A percentile compares a stretch with the other conserved stretches of the same genome.
Evolutionary conservation across 176 grass and related monocot species (phyloP).

Genomic region (Phyllostachys edulis): DNA sequence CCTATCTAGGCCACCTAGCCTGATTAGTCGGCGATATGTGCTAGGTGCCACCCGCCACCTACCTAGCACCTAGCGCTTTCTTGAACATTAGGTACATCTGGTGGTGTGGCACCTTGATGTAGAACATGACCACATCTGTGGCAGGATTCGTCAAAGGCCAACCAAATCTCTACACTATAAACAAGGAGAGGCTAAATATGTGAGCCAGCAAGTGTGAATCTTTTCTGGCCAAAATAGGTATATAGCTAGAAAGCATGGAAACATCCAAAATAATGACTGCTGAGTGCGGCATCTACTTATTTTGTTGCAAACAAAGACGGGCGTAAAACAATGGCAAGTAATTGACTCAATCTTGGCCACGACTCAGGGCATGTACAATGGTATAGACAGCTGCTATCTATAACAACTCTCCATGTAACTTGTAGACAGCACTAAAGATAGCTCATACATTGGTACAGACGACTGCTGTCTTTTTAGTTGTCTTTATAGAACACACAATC

Average conservation of each 20-base stretch:
- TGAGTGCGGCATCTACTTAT: neutral
- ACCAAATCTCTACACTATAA: neutral
- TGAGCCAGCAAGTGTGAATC: neutral
- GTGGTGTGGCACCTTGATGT: neutral
- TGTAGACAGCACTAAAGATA: too few relatives aligned
- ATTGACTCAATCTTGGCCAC: neutral
- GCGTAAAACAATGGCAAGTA: neutral
- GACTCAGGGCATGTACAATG: too few relatives aligned
- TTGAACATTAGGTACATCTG: neutral
- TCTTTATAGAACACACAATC: too few relatives aligned
- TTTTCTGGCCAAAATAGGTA: neutral
- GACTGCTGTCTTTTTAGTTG: too few relatives aligned
- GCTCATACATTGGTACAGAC: too few relatives aligned
- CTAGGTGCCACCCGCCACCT: too few relatives aligned
- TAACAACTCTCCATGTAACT: too few relatives aligned
- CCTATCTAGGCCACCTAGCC: too few relatives aligned
- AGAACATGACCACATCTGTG: neutral
- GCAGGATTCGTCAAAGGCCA: neutral
- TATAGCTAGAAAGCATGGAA: neutral
- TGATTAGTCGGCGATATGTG: too few relatives aligned
- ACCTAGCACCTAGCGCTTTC: too few relatives aligned
- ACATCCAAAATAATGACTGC: neutral
- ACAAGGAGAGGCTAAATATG: neutral
- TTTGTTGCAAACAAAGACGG: neutral
- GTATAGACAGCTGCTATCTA: too few relatives aligned